phyloP scores from a whole-genome alignment of 306 rosid genomes.

The Cucurbita maxima region DNA sequence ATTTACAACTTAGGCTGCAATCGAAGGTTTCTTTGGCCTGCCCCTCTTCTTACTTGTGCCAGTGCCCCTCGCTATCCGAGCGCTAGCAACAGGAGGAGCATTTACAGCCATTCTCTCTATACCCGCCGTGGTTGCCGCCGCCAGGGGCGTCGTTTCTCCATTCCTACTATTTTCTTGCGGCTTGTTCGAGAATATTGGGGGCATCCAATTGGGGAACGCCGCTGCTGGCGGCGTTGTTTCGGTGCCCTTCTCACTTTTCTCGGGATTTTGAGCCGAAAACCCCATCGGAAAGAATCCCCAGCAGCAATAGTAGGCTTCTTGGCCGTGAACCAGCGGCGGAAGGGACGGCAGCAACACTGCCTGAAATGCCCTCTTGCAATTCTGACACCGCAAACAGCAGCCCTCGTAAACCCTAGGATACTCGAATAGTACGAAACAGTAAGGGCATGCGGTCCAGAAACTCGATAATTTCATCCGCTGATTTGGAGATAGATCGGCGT shows the following conservation, averaged over 20 bases:
- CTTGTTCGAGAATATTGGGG: conserved; percentile 8
- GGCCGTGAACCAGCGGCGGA: conserved; percentile 62
- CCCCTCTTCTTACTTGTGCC: conserved; percentile 33
- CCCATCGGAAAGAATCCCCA: conserved; percentile 85
- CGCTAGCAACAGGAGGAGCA: conserved; percentile 16
- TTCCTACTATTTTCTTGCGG: conserved; percentile 14
- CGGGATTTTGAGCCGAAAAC: conserved; percentile 16
- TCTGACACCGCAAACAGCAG: conserved; percentile 73
- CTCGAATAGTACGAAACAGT: conserved; percentile 63
- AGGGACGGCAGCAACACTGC: conserved; percentile 30
- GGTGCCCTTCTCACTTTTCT: conserved; percentile 18
- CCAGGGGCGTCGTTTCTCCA: not conserved
- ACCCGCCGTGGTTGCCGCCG: not conserved
- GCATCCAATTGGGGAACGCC: conserved; percentile 59
- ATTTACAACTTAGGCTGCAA: conserved; percentile 1
- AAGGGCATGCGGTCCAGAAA: conserved; percentile 96
- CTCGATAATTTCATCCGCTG: conserved; percentile 24
- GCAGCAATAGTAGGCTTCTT: conserved; percentile 70
- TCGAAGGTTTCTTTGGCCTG: conserved; percentile 30
- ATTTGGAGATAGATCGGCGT: conserved; percentile 3
- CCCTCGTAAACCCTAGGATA: conserved; percentile 59
- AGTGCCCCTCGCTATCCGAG: not conserved
- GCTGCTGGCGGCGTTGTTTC: not conserved
- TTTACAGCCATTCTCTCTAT: not conserved
- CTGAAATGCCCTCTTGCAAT: conserved; percentile 54